Evolutionary conservation across 2,329 filamentous ascomycete genomes (phyloP).

Genomic region (Epichloe gansuensis): DNA sequence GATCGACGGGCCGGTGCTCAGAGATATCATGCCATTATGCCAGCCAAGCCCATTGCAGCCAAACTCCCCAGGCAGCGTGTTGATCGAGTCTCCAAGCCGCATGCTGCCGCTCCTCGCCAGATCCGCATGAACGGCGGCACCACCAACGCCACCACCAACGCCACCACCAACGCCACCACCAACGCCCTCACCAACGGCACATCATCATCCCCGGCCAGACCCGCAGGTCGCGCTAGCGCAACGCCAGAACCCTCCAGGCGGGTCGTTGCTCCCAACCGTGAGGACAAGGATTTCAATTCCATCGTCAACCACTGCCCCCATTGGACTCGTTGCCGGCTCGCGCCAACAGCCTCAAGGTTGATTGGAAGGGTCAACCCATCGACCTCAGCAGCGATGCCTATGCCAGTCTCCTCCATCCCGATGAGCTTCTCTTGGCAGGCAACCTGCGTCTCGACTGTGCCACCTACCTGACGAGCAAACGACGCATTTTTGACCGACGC

Average conservation of each 20-base stretch:
- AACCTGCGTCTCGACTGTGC: constrained; percentile 74
- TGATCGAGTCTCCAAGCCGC: constrained; percentile 25
- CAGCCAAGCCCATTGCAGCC: constrained; percentile 25
- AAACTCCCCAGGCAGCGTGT: constrained; percentile 20
- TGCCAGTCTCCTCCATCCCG: constrained; percentile 57
- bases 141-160: constrained; percentile 12
- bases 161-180: constrained; percentile 12
- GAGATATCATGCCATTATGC: constrained; percentile 29
- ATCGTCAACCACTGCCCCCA: constrained; percentile 65
- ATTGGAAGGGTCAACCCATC: constrained; percentile 74
- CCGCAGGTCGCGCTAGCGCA: constrained; percentile 26
- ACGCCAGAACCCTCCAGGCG: constrained; percentile 40
- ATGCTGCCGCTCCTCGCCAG: constrained; percentile 20
- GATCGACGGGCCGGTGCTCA: constrained; percentile 32
- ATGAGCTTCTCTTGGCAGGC: constrained; percentile 66
- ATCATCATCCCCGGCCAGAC: constrained; percentile 12
- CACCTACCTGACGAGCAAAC: constrained; percentile 85
- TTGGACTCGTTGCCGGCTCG: constrained; percentile 51
- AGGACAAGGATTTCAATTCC: constrained; percentile 69
- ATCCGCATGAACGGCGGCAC: constrained; percentile 20
- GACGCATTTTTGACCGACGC: constrained; percentile 73
- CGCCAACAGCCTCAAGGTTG: constrained; percentile 63
- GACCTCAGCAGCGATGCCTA: constrained; percentile 65
- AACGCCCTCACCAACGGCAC: not conserved
- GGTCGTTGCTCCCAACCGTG: constrained; percentile 52